phyloP scores from a whole-genome alignment of 768 basidiomycete species.

The Multifurca ochricompacta region DNA sequence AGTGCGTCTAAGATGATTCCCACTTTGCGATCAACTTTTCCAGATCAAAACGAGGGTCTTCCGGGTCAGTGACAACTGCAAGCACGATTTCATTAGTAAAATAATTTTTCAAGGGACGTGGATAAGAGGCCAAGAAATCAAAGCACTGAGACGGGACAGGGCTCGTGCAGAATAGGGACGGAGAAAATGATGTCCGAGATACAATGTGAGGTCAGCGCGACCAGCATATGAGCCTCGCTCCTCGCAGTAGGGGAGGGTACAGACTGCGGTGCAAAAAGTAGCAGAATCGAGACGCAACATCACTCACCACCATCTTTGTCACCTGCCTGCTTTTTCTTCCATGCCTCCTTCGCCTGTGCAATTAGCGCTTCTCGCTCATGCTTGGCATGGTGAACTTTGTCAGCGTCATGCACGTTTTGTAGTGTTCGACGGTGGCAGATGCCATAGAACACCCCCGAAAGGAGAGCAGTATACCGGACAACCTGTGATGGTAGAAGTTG shows the following conservation, averaged over 20 bases:
- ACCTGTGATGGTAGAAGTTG: slow-evolving; percentile 40
- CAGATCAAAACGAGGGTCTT: slow-evolving; percentile 92
- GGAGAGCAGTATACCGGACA: slow-evolving; percentile 87
- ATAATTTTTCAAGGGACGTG: too few species aligned
- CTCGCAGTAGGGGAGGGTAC: neutral
- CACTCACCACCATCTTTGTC: slow-evolving; percentile 50
- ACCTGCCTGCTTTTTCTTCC: slow-evolving; percentile 67
- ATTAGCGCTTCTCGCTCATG: slow-evolving; percentile 73
- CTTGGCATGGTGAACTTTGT: slow-evolving; percentile 64
- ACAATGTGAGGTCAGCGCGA: neutral
- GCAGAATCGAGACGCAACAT: slow-evolving; percentile 3
- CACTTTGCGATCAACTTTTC: slow-evolving; percentile 79
- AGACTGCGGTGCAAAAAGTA: neutral
- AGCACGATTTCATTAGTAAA: slow-evolving; percentile 2
- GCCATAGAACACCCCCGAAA: slow-evolving; percentile 84
- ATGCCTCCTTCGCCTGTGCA: slow-evolving; percentile 83
- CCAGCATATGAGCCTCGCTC: neutral
- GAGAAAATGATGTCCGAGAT: neutral
- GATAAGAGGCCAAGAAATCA: too few species aligned
- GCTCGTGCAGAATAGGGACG: too few species aligned
- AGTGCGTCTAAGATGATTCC: slow-evolving; percentile 49
- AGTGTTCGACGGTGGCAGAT: slow-evolving; percentile 87
- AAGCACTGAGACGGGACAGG: too few species aligned
- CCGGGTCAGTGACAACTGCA: slow-evolving; percentile 86
- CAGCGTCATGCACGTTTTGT: slow-evolving; percentile 70